Conservation (phyloP, 305 asterid species). For the Plantago coronopus region DNA sequence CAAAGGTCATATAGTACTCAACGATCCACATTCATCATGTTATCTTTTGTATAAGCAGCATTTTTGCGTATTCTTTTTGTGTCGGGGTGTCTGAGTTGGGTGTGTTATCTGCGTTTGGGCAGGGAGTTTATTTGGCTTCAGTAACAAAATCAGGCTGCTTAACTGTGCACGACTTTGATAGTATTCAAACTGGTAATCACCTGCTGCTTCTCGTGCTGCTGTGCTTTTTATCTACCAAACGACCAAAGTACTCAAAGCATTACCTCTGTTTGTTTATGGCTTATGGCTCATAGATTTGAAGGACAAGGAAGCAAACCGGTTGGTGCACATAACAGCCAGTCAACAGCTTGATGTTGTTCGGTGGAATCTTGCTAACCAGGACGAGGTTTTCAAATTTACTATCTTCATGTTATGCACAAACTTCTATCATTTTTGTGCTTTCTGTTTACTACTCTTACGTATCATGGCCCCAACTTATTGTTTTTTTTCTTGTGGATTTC, state of each 20-base stretch:
- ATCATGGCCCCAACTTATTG: neutral
- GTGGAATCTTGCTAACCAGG: slow-evolving; percentile 85
- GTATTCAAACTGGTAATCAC: slow-evolving; percentile 56
- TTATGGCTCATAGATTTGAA: slow-evolving; percentile 32
- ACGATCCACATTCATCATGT: neutral
- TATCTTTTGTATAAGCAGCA: neutral
- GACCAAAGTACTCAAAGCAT: slow-evolving; percentile 10
- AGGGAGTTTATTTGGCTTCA: slow-evolving; percentile 94
- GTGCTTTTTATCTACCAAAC: slow-evolving; percentile 7
- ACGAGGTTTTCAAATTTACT: slow-evolving; percentile 52
- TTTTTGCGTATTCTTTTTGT: neutral
- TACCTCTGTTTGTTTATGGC: slow-evolving; percentile 22
- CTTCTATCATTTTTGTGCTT: neutral
- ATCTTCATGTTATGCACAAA: slow-evolving; percentile 16
- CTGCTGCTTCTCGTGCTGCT: slow-evolving; percentile 13
- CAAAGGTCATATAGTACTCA: neutral
- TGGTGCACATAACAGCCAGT: slow-evolving; percentile 59
- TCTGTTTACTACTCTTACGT: slow-evolving; percentile 10
- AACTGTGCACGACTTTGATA: slow-evolving; percentile 86
- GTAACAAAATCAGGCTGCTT: slow-evolving; percentile 84
- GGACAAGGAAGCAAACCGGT: slow-evolving; percentile 76
- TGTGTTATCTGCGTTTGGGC: slow-evolving; percentile 24
- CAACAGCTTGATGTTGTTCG: slow-evolving; percentile 77
- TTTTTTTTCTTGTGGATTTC: neutral
- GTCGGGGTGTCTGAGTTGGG: slow-evolving; percentile 4